Conservation (phyloP, 1,284 basidiomycete species). For the Farysia itapuensis region DNA sequence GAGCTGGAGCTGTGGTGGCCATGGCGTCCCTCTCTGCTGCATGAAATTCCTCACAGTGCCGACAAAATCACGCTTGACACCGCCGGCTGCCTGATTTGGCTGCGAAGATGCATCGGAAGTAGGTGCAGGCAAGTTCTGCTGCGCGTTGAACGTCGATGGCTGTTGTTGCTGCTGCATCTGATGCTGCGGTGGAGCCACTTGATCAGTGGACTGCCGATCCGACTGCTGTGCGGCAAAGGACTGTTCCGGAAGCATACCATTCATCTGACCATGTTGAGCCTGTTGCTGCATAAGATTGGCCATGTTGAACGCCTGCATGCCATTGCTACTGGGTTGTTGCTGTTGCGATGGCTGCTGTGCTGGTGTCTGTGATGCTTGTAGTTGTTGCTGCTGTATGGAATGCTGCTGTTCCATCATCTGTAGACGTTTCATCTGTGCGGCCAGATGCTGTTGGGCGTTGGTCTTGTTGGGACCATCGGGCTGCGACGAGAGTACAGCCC, state of each 20-base stretch:
- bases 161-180: slow-evolving; percentile 9
- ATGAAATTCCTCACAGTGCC: slow-evolving; percentile 49
- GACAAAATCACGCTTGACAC: slow-evolving; percentile 42
- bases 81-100: slow-evolving; percentile 2
- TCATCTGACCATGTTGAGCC: neutral
- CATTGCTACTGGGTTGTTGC: neutral
- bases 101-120: neutral
- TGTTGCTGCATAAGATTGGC: slow-evolving; percentile 2
- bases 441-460: slow-evolving; percentile 42
- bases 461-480: slow-evolving; percentile 48
- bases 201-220: slow-evolving; percentile 5
- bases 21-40: slow-evolving; percentile 42
- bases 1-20: slow-evolving; percentile 32
- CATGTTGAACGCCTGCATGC: neutral
- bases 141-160: slow-evolving; percentile 1
- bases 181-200: slow-evolving; percentile 15
- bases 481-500: slow-evolving; percentile 43
- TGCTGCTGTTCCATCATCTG: slow-evolving; percentile 40
- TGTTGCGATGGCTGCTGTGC: slow-evolving; percentile 12
- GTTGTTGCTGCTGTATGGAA: slow-evolving; percentile 30
- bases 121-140: slow-evolving; percentile 4
- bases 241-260: neutral
- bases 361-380: slow-evolving; percentile 18
- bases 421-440: slow-evolving; percentile 43
- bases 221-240: slow-evolving; percentile 1